Percentiles rank a stretch among this genome's conserved stretches.
phyloP scores from a whole-genome alignment of 1,284 basidiomycete species.

The Trametes polyzona region DNA sequence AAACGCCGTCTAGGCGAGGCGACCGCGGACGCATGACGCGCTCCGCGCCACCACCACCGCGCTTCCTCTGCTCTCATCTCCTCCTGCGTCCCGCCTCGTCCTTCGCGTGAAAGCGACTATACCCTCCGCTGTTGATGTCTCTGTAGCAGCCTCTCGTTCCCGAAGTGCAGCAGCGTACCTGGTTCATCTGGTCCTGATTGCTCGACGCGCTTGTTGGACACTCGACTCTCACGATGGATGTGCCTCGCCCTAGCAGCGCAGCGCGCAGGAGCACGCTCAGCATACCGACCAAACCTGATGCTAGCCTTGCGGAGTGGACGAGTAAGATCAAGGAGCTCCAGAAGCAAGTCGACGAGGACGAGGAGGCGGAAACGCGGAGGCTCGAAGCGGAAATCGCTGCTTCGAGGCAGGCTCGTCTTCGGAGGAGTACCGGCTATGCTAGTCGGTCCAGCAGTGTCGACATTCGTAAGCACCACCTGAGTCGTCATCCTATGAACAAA shows the following conservation, averaged over 20 bases:
- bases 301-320: conserved; percentile 78
- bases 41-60: no score
- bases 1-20: no score
- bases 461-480: conserved; percentile 43
- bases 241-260: conserved; percentile 5
- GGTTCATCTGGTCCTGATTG: no score
- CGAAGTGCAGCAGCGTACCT: no score
- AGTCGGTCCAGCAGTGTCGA: conserved; percentile 46
- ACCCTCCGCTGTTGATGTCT: no score
- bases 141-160: no score
- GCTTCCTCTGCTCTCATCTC: no score
- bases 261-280: conserved; percentile 42
- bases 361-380: conserved; percentile 71
- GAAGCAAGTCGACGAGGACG: conserved; percentile 77
- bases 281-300: conserved; percentile 51
- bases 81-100: no score
- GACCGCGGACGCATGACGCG: no score
- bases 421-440: conserved; percentile 56
- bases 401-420: conserved; percentile 66
- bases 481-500: neutral
- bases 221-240: conserved; percentile 2
- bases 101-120: no score
- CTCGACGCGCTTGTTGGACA: no score
- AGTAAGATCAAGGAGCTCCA: conserved; percentile 78
- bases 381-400: conserved; percentile 78